Base-by-base conservation (phyloP, 2,329 filamentous ascomycete species). In the Pseudogymnoascus sp. region DNA sequence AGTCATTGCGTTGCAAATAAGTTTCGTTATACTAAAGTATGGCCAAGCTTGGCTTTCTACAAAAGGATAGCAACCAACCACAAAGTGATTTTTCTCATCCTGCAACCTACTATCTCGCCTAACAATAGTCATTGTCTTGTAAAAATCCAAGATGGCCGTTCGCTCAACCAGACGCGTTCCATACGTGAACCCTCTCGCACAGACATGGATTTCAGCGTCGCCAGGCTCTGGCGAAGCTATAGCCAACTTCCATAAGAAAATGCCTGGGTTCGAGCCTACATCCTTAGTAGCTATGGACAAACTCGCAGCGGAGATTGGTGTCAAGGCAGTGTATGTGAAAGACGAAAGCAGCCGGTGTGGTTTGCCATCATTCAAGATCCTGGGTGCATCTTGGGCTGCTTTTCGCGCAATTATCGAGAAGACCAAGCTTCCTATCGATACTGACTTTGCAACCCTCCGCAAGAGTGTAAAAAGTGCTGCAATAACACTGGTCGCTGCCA, bases 331-430 rank as follows among this genome's bases (percentile, higher is more conserved):
- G 2, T 80, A 86, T 41, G 71, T 92, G 67, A 93, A 93, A 71
- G 85, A 92, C 69, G 89, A 93, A 73, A 85, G 83, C 28, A 78
- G 76, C 62, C 82, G 90, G 6, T 84, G 91, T 41, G 86, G 86
- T 0, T 79, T 93, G 1, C 88, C 88, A 0, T 83, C 89, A 0
- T 93, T 92, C 79, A 95, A 95, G 75, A 90, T 93, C 51, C 81
- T 93, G 0, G 90, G 90, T 21, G 90, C 90, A 1, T 90, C 87
- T 1, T 93, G 89, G 89, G 89, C 84, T 0, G 80, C 83, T 2
- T 87, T 85, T 69, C 72, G 77, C 0, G 70, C 75, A 1, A 73
- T 76, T 6, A 73, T 86, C 0, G 73, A 71, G 1, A 73, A 85
- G 0, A 73, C 79, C 0, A 67, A 77, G 0, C 36, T 39, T 39